phyloP scores from a whole-genome alignment of 352 stramenopile species.

The Globisporangium nodosum region DNA sequence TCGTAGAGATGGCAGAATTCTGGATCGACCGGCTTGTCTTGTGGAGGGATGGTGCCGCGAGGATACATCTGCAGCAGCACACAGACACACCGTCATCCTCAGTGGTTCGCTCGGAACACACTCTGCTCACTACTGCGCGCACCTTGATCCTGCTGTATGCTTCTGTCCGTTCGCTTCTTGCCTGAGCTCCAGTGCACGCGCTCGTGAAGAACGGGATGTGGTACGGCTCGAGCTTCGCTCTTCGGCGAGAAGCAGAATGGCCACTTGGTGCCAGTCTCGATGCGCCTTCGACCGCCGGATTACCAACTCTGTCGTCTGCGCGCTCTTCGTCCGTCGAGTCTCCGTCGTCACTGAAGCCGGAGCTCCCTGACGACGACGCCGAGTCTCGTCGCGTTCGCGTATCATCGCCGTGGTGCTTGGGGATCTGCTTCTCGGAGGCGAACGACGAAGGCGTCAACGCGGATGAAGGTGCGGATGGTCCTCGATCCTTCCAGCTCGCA shows the following conservation, averaged over 20 bases:
- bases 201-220: conserved; percentile 26
- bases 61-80: conserved; percentile 23
- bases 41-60: conserved; percentile 36
- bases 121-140: not conserved
- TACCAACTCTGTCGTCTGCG: not conserved
- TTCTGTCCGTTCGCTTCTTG: not conserved
- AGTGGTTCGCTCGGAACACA: not conserved
- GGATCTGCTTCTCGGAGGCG: conserved; percentile 3
- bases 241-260: not conserved
- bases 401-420: not conserved
- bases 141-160: conserved; percentile 5
- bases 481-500: conserved; percentile 11
- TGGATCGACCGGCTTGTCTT: conserved; percentile 37
- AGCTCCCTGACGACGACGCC: conserved; percentile 12
- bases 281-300: not conserved
- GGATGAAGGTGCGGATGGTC: conserved; percentile 12
- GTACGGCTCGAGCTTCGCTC: conserved; percentile 22
- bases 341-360: conserved; percentile 10
- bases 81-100: not conserved
- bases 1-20: conserved; percentile 53
- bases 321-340: not conserved
- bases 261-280: not conserved
- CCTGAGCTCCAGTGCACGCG: not conserved
- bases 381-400: conserved; percentile 2
- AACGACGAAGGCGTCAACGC: conserved; percentile 17